Evolutionary conservation across 2,329 filamentous ascomycete species (phyloP).

Genomic region (Albophoma yamanashiensis): DNA sequence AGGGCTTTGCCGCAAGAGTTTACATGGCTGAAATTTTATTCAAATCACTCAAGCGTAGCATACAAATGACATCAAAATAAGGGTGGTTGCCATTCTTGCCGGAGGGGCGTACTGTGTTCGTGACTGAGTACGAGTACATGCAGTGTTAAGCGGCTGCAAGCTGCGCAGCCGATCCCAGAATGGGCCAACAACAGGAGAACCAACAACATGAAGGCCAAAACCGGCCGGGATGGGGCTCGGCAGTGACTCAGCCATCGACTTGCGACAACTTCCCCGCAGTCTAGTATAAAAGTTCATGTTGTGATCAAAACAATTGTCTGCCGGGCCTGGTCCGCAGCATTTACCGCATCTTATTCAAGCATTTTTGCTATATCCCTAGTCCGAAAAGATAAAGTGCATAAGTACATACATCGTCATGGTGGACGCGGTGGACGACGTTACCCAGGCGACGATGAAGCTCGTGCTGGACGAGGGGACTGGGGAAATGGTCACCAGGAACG

Average conservation of each 20-base stretch:
- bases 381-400: no score
- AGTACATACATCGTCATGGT: background rate
- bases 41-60: background rate
- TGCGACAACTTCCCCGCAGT: background rate
- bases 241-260: background rate
- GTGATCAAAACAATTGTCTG: no score
- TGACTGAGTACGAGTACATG: no score
- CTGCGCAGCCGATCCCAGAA: background rate
- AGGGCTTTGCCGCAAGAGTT: background rate
- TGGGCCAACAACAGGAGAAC: background rate
- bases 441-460: constrained; percentile 42
- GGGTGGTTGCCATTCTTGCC: background rate
- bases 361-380: no score
- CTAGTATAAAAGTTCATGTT: background rate
- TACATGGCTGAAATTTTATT: background rate
- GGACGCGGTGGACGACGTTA: constrained; percentile 28
- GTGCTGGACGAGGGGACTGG: constrained; percentile 51
- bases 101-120: background rate
- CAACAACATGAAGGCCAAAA: background rate
- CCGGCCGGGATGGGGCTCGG: background rate
- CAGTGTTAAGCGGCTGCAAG: background rate
- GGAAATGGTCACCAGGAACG: constrained; percentile 52
- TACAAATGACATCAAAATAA: background rate
- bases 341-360: background rate
- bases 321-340: background rate